Evolutionary conservation across 768 basidiomycete species (phyloP).

Genomic region (Bullera alba): DNA sequence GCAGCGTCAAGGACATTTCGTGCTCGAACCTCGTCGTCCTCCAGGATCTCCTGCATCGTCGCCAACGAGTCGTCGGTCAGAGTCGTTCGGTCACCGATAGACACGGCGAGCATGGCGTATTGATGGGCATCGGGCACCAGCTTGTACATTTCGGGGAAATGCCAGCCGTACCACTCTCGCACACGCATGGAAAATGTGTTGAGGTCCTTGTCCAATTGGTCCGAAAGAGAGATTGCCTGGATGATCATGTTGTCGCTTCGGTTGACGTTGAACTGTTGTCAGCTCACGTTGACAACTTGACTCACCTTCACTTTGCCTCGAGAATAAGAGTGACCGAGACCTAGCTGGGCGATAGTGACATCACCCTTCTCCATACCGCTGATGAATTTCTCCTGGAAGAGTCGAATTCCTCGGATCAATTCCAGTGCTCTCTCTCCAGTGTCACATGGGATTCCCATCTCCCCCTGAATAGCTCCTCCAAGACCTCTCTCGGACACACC

Average conservation of each 20-base stretch:
- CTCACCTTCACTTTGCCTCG: constrained; percentile 86
- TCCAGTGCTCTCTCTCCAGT: constrained; percentile 73
- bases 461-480: constrained; percentile 68
- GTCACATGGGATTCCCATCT: constrained; percentile 67
- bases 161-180: constrained; percentile 98
- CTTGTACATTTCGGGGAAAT: constrained; percentile 92
- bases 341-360: constrained; percentile 86
- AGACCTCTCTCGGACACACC: constrained; percentile 71
- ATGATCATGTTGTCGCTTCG: constrained; percentile 97
- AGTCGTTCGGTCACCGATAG: constrained; percentile 82
- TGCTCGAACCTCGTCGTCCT: constrained; percentile 74
- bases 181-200: constrained; percentile 98
- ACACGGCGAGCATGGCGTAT: constrained; percentile 75
- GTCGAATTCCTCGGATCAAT: constrained; percentile 83
- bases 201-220: constrained; percentile 98
- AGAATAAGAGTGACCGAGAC: constrained; percentile 94
- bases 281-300: not conserved
- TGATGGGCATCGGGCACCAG: constrained; percentile 85
- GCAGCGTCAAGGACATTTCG: constrained; percentile 93
- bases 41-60: constrained; percentile 69
- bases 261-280: constrained; percentile 45
- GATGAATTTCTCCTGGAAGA: constrained; percentile 82
- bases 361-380: constrained; percentile 68
- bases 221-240: constrained; percentile 93
- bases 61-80: constrained; percentile 62